Conservation (phyloP, 2,329 filamentous ascomycete species). For the Gaeumannomyces sp. region DNA sequence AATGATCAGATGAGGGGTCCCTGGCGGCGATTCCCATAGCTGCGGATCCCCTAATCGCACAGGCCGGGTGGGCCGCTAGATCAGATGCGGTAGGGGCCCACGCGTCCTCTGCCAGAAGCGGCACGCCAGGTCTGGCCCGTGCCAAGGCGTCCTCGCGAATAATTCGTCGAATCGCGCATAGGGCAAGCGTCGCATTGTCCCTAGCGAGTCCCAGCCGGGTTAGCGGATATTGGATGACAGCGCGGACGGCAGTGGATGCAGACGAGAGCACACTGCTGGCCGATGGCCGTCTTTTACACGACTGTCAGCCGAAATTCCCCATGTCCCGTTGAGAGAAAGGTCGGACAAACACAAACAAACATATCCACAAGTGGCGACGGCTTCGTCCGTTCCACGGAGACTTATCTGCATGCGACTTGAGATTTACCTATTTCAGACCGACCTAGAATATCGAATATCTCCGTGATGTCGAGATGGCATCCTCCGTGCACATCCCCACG, state of each 20-base stretch:
- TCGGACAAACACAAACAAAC: constrained; percentile 1
- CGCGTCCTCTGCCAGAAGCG: no score
- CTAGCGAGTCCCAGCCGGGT: no score
- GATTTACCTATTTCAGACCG: neutral
- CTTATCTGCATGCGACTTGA: neutral
- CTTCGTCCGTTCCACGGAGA: neutral
- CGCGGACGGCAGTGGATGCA: neutral
- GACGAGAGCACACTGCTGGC: neutral
- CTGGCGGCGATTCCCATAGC: neutral
- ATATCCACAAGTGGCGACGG: neutral
- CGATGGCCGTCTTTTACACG: no score
- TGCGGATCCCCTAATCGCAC: neutral
- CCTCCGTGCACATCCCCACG: no score
- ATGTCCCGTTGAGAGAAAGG: neutral
- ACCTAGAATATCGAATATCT: no score
- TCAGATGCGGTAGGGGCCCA: no score
- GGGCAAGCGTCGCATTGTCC: no score
- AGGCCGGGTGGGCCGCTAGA: neutral
- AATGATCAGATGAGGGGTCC: neutral
- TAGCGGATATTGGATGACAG: neutral
- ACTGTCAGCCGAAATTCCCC: neutral
- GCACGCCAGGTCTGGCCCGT: neutral
- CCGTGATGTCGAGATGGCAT: no score
- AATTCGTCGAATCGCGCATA: neutral
- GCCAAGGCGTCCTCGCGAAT: neutral